A percentile compares a stretch with the other conserved stretches of the same genome.
Evolutionary conservation across 2,329 filamentous ascomycete genomes (phyloP).

Genomic region (Lasiodiplodia gonubiensis): DNA sequence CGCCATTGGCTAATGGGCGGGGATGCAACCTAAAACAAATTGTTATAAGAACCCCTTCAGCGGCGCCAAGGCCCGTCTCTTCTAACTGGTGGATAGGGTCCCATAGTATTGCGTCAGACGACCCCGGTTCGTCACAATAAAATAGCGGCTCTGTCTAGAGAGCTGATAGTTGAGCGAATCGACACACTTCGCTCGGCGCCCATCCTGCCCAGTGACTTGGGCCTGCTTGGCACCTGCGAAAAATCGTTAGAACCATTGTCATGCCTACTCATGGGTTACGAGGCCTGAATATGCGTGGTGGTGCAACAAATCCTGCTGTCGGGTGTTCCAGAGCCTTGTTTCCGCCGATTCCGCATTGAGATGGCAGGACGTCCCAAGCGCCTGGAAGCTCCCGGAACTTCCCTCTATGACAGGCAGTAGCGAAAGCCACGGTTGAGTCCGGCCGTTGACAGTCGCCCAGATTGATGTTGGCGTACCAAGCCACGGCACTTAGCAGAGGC

Average conservation of each 20-base stretch:
- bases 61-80: background rate
- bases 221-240: slow-evolving; percentile 14
- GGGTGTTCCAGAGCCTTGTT: background rate
- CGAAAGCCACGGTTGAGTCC: background rate
- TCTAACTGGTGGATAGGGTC: background rate
- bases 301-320: background rate
- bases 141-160: slow-evolving; percentile 1
- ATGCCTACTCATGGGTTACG: slow-evolving; percentile 1
- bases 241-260: slow-evolving; percentile 2
- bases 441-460: background rate
- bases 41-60: background rate
- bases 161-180: background rate
- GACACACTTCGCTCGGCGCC: background rate
- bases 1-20: slow-evolving; percentile 26
- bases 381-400: slow-evolving; percentile 3
- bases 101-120: slow-evolving; percentile 9
- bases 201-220: slow-evolving; percentile 9
- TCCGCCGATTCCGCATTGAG: background rate
- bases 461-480: background rate
- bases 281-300: background rate
- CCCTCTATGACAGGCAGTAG: slow-evolving; percentile 11
- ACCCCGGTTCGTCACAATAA: slow-evolving; percentile 10
- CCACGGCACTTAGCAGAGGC: background rate
- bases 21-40: slow-evolving; percentile 5
- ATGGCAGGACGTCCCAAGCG: background rate